Percentiles rank a stretch among this genome's conserved stretches.
Conservation (phyloP, 2,329 filamentous ascomycete genomes). For the Cladosporium velox region DNA sequence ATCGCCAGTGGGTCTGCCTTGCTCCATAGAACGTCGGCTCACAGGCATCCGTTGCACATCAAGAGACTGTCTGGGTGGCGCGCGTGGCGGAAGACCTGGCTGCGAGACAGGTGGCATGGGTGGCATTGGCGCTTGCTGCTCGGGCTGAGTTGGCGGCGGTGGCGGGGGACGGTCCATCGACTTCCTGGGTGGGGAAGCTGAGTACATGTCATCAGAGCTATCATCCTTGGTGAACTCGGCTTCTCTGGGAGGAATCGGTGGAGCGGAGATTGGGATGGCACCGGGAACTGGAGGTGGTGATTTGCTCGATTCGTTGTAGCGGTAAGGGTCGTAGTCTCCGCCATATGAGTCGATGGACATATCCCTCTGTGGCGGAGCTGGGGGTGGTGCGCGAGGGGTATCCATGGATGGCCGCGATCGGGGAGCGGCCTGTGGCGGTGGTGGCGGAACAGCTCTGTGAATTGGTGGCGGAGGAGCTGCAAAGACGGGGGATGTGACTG, state of each 20-base stretch:
- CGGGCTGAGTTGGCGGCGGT: conserved; percentile 40
- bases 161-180: conserved; percentile 39
- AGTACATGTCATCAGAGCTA: conserved; percentile 51
- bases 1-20: conserved; percentile 68
- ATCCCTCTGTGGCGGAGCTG: conserved; percentile 58
- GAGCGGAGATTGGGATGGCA: conserved; percentile 36
- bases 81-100: conserved; percentile 48
- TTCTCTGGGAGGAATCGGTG: conserved; percentile 37
- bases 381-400: conserved; percentile 69
- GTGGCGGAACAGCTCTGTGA: conserved; percentile 56
- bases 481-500: conserved; percentile 47
- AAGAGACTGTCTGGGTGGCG: conserved; percentile 49
- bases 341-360: conserved; percentile 36
- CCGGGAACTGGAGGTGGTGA: conserved; percentile 37
- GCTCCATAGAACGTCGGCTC: conserved; percentile 70
- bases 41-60: conserved; percentile 61
- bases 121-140: conserved; percentile 11
- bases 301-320: conserved; percentile 42
- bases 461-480: conserved; percentile 38
- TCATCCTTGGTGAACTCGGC: conserved; percentile 37
- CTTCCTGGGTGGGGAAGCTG: conserved; percentile 42
- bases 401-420: conserved; percentile 67
- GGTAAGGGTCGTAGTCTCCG: conserved; percentile 71
- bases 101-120: conserved; percentile 31
- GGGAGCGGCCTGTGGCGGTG: conserved; percentile 52